Percentiles rank a stretch among this genome's conserved stretches.
Evolutionary conservation across 129 eudicot genomes (phyloP).

Genomic region (Glebionis coronaria): DNA sequence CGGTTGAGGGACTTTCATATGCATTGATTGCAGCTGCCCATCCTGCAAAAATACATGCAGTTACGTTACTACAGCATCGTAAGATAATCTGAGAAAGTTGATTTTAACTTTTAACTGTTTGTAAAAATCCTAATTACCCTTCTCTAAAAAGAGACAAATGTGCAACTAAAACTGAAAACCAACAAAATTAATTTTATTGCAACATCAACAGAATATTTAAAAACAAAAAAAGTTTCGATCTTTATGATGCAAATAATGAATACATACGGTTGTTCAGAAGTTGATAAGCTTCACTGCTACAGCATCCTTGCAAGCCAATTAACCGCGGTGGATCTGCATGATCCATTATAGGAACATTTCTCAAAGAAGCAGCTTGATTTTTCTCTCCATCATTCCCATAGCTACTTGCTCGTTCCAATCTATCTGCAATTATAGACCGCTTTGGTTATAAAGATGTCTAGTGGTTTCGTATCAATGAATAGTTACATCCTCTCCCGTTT

Average conservation of each 20-base stretch:
- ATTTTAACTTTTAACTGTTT: background rate
- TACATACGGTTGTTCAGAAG: conserved; percentile 75
- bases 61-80: background rate
- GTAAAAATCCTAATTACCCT: background rate
- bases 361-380: conserved; percentile 31
- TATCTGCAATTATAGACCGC: conserved; percentile 6
- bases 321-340: conserved; percentile 54
- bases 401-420: conserved; percentile 50
- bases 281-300: conserved; percentile 75
- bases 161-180: too few relatives aligned
- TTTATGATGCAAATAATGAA: background rate
- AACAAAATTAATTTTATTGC: too few relatives aligned
- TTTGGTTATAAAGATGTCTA: background rate
- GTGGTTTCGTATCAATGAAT: background rate
- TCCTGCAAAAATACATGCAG: conserved; percentile 38
- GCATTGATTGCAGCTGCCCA: conserved; percentile 86
- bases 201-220: too few relatives aligned
- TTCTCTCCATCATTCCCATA: conserved; percentile 60
- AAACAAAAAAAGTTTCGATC: too few relatives aligned
- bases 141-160: background rate
- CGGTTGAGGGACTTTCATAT: conserved; percentile 66
- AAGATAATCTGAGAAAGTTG: background rate
- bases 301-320: conserved; percentile 69
- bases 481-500: too few relatives aligned
- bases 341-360: conserved; percentile 31